These are phyloP conservation scores for Sclerotinia nivalis DNA, from an alignment of 2,329 filamentous ascomycete species.

Conservation along the genomic window DNA sequence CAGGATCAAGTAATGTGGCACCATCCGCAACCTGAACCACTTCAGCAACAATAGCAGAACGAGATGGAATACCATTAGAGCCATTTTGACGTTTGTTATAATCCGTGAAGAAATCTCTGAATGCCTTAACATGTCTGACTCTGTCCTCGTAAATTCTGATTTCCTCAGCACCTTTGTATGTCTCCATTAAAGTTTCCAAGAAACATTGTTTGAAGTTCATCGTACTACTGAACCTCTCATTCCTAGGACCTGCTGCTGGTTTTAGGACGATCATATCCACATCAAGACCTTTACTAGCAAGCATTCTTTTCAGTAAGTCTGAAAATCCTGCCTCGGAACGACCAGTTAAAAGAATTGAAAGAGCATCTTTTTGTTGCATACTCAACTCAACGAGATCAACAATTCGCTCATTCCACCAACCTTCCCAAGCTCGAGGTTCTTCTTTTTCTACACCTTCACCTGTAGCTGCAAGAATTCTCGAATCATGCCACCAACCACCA, in stretches of 20 bases:
- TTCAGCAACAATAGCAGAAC: conserved; percentile 70
- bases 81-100: conserved; percentile 65
- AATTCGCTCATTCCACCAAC: conserved; percentile 96
- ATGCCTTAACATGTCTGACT: conserved; percentile 70
- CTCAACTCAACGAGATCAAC: conserved; percentile 77
- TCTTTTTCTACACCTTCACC: conserved; percentile 81
- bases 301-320: conserved; percentile 79
- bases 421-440: conserved; percentile 80
- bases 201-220: conserved; percentile 93
- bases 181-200: conserved; percentile 77
- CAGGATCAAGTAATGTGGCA: conserved; percentile 71
- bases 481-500: conserved; percentile 97
- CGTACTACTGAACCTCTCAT: conserved; percentile 76
- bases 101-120: conserved; percentile 78
- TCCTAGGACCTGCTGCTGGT: conserved; percentile 76
- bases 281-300: conserved; percentile 71
- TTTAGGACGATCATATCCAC: conserved; percentile 91
- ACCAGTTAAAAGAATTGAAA: conserved; percentile 86
- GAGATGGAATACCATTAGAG: conserved; percentile 52
- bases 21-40: conserved; percentile 84
- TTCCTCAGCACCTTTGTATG: conserved; percentile 80
- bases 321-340: conserved; percentile 76
- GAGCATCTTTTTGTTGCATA: conserved; percentile 78
- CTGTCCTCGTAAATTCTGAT: conserved; percentile 74
- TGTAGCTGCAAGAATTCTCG: conserved; percentile 79